Base-by-base conservation (phyloP, 2,329 filamentous ascomycete species). In the Verticillium dahliae region DNA sequence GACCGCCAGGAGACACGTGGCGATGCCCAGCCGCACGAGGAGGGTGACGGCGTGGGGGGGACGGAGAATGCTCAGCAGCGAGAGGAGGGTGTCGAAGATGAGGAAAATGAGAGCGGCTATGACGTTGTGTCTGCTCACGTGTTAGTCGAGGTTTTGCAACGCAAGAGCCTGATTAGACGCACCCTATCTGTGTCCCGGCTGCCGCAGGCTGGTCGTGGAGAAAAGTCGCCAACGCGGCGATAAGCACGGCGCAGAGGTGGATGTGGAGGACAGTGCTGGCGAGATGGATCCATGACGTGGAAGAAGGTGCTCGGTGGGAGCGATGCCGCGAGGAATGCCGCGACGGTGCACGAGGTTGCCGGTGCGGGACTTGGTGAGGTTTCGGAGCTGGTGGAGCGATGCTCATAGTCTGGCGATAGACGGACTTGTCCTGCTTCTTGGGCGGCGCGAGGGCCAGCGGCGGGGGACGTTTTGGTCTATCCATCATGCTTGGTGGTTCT, bases 11-110 rank as follows among this genome's bases (percentile, higher is more conserved):
- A 77, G 74, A 18, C 67, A 68, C 15, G 71, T 60, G 4, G 74
- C 74, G 31, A 72, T 67, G 27, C 70, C 15, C 4, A 71, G 65
- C 33, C 75, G 72, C 11, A 71, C 57, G 6, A 71, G 38, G 3
- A 77, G 65, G n/a, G 70, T 68, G 67, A 72, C 72, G 35, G 67
- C 68, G 7, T 69, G 67, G 70, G 74, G 74, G 9, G 68, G 67
- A 41, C 62, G 67, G 14, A 69, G 66, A 34, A 78, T 71, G 31
- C 72, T 71, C 60, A 70, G 65, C 50, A 74, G 63, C 63, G 77
- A 75, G 60, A 78, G 70, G 18, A 71, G 60, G n/a, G 72, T 66
- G 62, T 79, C 76, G 34, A 69, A 45, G 34, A 62, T 63, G 7
- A 76, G 68, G n/a, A 75, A 62, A 7, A 65, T 58, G 6, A 75